phyloP scores from a whole-genome alignment of 768 basidiomycete genomes.

The Boletus bicolor region DNA sequence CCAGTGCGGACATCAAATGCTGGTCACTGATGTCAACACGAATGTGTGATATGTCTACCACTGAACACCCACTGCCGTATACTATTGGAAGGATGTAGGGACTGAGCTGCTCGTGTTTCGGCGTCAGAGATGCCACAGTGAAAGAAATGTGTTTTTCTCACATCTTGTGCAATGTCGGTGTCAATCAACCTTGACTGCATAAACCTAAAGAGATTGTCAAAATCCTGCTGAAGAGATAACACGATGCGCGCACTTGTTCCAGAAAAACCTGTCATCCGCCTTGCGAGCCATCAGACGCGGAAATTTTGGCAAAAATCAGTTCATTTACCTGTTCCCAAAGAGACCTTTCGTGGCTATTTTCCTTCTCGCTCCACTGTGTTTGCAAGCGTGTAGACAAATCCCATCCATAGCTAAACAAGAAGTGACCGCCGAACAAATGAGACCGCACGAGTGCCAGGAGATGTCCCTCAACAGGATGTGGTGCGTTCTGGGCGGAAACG shows the following conservation, averaged over 20 bases:
- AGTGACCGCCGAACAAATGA: conserved; percentile 75
- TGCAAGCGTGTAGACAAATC: conserved; percentile 88
- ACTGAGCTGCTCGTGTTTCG: conserved; percentile 55
- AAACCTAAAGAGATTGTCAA: conserved; percentile 34
- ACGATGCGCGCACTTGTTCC: conserved; percentile 63
- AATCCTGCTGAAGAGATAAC: background rate
- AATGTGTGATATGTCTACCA: background rate
- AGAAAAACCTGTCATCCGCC: conserved; percentile 97
- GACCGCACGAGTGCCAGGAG: conserved; percentile 82
- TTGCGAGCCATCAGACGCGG: conserved; percentile 32
- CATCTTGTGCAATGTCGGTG: conserved; percentile 57
- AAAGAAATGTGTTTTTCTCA: conserved; percentile 35
- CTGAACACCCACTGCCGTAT: conserved; percentile 78
- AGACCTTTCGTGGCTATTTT: conserved; percentile 49
- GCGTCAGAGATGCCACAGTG: conserved; percentile 6
- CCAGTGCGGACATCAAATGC: conserved; percentile 83
- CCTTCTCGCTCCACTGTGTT: conserved; percentile 63
- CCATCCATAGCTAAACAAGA: conserved; percentile 89
- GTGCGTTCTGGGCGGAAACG: conserved; percentile 61
- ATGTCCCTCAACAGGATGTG: conserved; percentile 86
- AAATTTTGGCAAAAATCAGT: background rate
- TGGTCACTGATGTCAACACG: conserved; percentile 31
- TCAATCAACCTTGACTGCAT: conserved; percentile 63
- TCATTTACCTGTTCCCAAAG: conserved; percentile 74
- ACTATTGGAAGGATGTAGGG: conserved; percentile 89